phyloP scores from a whole-genome alignment of 192 early-diverging fungal genomes.

The Backusella westeae region DNA sequence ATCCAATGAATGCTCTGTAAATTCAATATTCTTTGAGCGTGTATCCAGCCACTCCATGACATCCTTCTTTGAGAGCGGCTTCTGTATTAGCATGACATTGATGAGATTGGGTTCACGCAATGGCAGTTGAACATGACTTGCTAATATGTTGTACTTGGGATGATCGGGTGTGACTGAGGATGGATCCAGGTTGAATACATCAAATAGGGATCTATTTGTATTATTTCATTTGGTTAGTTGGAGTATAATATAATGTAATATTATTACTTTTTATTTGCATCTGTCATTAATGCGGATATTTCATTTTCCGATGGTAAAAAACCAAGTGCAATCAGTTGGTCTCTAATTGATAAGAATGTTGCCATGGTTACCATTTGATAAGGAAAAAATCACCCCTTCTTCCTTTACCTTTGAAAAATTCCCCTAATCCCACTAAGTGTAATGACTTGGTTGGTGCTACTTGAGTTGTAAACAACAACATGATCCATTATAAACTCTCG shows the following conservation, averaged over 20 bases:
- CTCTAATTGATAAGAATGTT: conserved; percentile 15
- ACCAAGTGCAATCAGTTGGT: conserved; percentile 31
- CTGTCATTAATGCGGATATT: not conserved
- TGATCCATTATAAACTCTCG: conserved; percentile 39
- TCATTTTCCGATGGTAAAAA: conserved; percentile 6
- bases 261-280: not conserved
- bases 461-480: conserved; percentile 17
- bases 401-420: conserved; percentile 31
- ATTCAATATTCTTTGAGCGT: not conserved
- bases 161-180: conserved; percentile 31
- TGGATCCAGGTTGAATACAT: conserved; percentile 32
- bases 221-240: no score
- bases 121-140: conserved; percentile 33
- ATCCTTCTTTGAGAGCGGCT: conserved; percentile 32
- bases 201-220: not conserved
- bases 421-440: conserved; percentile 35
- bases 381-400: not conserved
- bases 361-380: not conserved
- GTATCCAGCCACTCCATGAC: conserved; percentile 28
- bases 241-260: no score
- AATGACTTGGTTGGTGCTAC: conserved; percentile 16
- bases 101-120: conserved; percentile 17
- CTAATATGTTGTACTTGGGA: conserved; percentile 28
- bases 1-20: not conserved
- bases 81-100: conserved; percentile 36